Base-by-base conservation (phyloP, 2,329 filamentous ascomycete species). In the Scopulariopsis brevicaulis region DNA sequence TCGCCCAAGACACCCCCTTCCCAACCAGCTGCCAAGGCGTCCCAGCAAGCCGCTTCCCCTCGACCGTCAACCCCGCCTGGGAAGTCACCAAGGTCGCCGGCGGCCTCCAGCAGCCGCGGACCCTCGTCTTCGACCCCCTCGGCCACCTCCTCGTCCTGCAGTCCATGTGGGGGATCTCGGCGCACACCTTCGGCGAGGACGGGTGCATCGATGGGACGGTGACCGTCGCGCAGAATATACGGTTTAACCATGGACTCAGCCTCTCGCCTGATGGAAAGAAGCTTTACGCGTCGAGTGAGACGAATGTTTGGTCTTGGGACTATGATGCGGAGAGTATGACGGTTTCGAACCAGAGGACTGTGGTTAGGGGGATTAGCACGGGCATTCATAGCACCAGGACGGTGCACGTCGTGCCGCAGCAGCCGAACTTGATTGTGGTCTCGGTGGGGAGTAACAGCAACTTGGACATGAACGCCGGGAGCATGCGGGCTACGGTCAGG, bases 281-380 rank as follows among this genome's bases (percentile, higher is more conserved):
- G 18, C 60, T 74, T 37, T 74, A 73, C 58, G 72, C 71, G 40
- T 70, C 68, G 58, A 68, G 68, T 24, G 68, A 72, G 64, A 69
- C 67, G 14, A 66, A 68, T 1, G 78, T 78, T 10, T 85, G 75
- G 65, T 71, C 76, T 22, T 86, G 82, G 80, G 68, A 70, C 46
- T 87, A 87, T 64, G 74, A 85, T 65, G 66, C 78, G 4, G 66
- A 67, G 4, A 70, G 74, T 10, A 70, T 73, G 56, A 77, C 76
- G 15, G 74, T 76, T 52, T 71, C 71, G 53, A 70, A 70, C 60
- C 73, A 76, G 59, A 70, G 70, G 64, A 70, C 70, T 1, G 65
- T 73, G 18, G 65, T 75, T 15, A 64, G 61, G 53, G 68, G 69
- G 59, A 75, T 75, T 65, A 69, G 69, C 58, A 66, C 69, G 14